phyloP scores from a whole-genome alignment of 495 filamentous ascomycete species.

The Daldinia loculata region DNA sequence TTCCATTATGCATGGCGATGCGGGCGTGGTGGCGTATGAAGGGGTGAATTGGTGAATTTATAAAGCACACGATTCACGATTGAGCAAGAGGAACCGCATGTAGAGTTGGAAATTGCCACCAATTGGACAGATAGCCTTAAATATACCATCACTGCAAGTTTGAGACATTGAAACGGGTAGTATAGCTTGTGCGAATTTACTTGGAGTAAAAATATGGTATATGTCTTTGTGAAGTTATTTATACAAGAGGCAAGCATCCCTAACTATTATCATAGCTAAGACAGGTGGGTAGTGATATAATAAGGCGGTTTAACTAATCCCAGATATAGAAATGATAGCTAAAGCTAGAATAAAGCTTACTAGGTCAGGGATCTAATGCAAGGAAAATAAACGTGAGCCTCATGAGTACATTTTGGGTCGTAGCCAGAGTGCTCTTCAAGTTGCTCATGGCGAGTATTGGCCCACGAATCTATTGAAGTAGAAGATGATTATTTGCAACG shows the following conservation, averaged over 20 bases:
- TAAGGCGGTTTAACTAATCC: too few species aligned
- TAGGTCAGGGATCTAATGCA: too few species aligned
- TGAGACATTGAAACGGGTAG: not conserved
- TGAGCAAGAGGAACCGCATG: constrained; percentile 7
- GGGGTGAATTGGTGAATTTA: constrained; percentile 16
- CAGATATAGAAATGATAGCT: too few species aligned
- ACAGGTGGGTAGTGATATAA: not conserved
- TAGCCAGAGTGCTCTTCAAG: too few species aligned
- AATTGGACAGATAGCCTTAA: constrained; percentile 3
- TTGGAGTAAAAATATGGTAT: not conserved
- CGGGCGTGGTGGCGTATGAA: constrained; percentile 22
- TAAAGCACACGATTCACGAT: constrained; percentile 1
- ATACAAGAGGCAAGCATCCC: not conserved
- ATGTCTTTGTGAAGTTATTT: not conserved
- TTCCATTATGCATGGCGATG: constrained; percentile 37
- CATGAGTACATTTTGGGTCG: too few species aligned
- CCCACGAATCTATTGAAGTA: too few species aligned
- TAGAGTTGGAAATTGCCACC: constrained; percentile 15
- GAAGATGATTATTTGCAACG: too few species aligned
- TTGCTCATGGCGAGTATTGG: too few species aligned
- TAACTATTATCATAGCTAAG: not conserved
- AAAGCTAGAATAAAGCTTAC: too few species aligned
- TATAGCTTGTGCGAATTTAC: not conserved
- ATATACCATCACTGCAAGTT: not conserved
- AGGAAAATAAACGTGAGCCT: too few species aligned